Percentiles rank a stretch among this genome's conserved stretches.
Conservation (phyloP, 2,329 filamentous ascomycete genomes). For the Aspergillus sp. region DNA sequence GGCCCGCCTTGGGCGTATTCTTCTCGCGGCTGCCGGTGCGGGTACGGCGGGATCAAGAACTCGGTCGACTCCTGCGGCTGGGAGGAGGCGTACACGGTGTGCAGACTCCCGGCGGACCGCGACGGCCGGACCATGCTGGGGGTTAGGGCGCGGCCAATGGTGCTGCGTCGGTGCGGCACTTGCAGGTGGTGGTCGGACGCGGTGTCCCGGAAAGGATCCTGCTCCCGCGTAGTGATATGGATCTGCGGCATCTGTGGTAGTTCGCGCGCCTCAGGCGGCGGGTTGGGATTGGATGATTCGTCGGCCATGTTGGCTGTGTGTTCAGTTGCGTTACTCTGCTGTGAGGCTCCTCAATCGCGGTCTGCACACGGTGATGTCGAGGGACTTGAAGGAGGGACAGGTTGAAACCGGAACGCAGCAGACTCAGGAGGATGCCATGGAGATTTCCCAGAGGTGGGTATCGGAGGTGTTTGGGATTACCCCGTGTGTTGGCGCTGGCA, state of each 20-base stretch:
- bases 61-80: slow-evolving; percentile 46
- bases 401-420: too few species aligned
- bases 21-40: slow-evolving; percentile 49
- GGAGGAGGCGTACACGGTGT: slow-evolving; percentile 48
- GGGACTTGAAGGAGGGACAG: too few species aligned
- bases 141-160: slow-evolving; percentile 21
- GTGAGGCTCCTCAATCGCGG: background rate
- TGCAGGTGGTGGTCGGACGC: slow-evolving; percentile 20
- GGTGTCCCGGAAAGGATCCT: slow-evolving; percentile 48
- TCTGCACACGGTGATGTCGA: background rate
- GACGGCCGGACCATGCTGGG: slow-evolving; percentile 10
- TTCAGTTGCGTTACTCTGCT: background rate
- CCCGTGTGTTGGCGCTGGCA: too few species aligned
- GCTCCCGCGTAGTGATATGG: slow-evolving; percentile 60
- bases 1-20: slow-evolving; percentile 48
- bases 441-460: too few species aligned
- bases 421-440: too few species aligned
- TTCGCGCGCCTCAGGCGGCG: slow-evolving; percentile 10
- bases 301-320: slow-evolving; percentile 13
- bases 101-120: slow-evolving; percentile 29
- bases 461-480: too few species aligned
- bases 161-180: slow-evolving; percentile 11
- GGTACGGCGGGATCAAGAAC: slow-evolving; percentile 40
- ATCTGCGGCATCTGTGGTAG: slow-evolving; percentile 52
- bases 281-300: slow-evolving; percentile 1